Base-by-base conservation (phyloP, 768 basidiomycete species). In the Amanita exitialis region DNA sequence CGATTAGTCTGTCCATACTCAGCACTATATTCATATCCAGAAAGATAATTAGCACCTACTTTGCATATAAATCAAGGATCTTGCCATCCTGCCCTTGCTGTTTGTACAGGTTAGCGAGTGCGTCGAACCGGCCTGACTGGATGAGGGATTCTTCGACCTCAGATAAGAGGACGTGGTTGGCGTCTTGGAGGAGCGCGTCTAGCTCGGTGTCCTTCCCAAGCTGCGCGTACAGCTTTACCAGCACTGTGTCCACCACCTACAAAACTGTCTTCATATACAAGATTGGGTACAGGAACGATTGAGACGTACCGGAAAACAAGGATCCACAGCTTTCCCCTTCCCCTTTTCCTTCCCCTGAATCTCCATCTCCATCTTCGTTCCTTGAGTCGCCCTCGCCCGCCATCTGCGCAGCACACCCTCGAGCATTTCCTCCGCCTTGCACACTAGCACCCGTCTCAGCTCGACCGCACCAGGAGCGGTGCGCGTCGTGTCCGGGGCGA, bases 211-310 rank as follows among this genome's bases (percentile, higher is more conserved):
- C 77, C 56, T 81, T 82, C 44, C 78, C 79, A 12, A 70, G 67
- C 49, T 76, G 71, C 1, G 83, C 80, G 30, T 85, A 81, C 8
- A 93, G 66, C 62, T 88, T 88, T n/a, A 76, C 79, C 0, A 90
- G 75, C 0, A 83, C 80, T 1, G 88, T 91, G 62, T 91, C 89
- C n/a, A 91, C 80, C 25, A 82, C 75, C 87, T 90, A 51, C 7
- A 10, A 34, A 12, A 7, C 8, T 15, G 8, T 2, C 25, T 52
- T 6, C 53, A 35, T 28, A 32, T 18, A n/a, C n/a, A 37, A 23
- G n/a, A 15, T 18, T 12, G 30, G 3, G 10, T 20, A 12, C n/a
- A 12, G 47, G 15, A 15, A 37, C 21, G 9, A 6, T 10, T 50
- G 8, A 9, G 36, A 35, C 30, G 10, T 45, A 35, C 9, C 20